phyloP scores from a whole-genome alignment of 805 yeast genomes.

The Teunomyces pallodes region DNA sequence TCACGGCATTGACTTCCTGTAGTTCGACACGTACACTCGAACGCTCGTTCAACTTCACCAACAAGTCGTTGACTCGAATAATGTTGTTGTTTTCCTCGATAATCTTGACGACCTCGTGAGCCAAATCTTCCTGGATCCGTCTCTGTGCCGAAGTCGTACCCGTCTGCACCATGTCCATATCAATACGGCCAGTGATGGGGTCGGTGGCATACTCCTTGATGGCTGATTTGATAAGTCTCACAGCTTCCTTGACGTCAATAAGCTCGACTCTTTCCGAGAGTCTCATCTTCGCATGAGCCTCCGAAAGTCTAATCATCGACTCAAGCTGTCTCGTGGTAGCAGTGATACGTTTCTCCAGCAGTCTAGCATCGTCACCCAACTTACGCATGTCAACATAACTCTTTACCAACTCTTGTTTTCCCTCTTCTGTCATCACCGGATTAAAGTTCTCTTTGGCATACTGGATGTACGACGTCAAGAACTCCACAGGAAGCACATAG shows the following conservation, averaged over 20 bases:
- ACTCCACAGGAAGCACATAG: slow-evolving; percentile 81
- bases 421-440: slow-evolving; percentile 78
- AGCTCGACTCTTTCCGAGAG: slow-evolving; percentile 67
- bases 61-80: slow-evolving; percentile 58
- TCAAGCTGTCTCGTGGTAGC: slow-evolving; percentile 98
- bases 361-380: slow-evolving; percentile 85
- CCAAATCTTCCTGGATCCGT: slow-evolving; percentile 68
- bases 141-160: slow-evolving; percentile 90
- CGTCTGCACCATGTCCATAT: slow-evolving; percentile 95
- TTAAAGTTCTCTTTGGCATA: slow-evolving; percentile 85
- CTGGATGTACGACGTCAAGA: slow-evolving; percentile 83
- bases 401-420: slow-evolving; percentile 80
- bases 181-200: slow-evolving; percentile 94
- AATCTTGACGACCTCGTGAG: slow-evolving; percentile 55
- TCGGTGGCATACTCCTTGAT: slow-evolving; percentile 98
- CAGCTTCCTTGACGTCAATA: slow-evolving; percentile 89
- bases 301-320: slow-evolving; percentile 89
- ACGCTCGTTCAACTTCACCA: slow-evolving; percentile 63
- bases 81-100: slow-evolving; percentile 48
- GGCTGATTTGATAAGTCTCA: slow-evolving; percentile 87
- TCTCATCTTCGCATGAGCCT: slow-evolving; percentile 98
- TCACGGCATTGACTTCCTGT: slow-evolving; percentile 63
- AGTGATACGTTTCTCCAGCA: slow-evolving; percentile 87
- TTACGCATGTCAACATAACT: slow-evolving; percentile 92
- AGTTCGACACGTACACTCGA: slow-evolving; percentile 65